Percentiles rank a stretch among this genome's conserved stretches.
phyloP scores from a whole-genome alignment of 2,329 filamentous ascomycete species.

The Escovopsis sp. region DNA sequence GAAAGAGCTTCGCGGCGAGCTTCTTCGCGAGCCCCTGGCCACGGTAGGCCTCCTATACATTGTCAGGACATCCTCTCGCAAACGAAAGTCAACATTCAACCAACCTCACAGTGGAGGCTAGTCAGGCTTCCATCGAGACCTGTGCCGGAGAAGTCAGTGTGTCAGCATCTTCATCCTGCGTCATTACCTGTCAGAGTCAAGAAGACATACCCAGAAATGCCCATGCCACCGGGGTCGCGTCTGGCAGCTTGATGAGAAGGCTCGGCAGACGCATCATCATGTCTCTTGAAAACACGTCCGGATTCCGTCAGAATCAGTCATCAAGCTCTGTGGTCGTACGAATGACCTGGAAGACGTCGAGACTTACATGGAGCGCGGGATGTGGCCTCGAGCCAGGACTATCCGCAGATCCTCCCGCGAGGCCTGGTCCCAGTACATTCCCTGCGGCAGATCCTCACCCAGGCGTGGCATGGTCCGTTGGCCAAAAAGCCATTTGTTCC shows the following conservation, averaged over 20 bases:
- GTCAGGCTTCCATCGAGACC: conserved; percentile 47
- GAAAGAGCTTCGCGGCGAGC: conserved; percentile 42
- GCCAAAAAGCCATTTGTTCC: conserved; percentile 45
- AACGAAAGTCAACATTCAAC: neutral
- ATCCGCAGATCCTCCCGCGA: conserved; percentile 35
- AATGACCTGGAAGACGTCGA: too few relatives aligned
- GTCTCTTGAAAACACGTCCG: conserved; percentile 16
- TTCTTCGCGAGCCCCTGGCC: conserved; percentile 47
- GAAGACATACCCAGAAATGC: conserved; percentile 33
- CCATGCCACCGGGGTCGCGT: conserved; percentile 45
- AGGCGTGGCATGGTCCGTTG: conserved; percentile 26
- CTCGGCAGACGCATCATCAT: conserved; percentile 30
- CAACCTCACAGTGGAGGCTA: conserved; percentile 42
- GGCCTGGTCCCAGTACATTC: conserved; percentile 40
- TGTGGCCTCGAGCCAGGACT: conserved; percentile 38
- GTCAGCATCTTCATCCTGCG: too few relatives aligned
- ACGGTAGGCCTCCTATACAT: conserved; percentile 33
- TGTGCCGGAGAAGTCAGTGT: conserved; percentile 8
- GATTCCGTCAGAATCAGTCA: neutral
- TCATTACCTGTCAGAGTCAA: too few relatives aligned
- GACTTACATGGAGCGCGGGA: conserved; percentile 21
- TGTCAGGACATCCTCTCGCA: too few relatives aligned
- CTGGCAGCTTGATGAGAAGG: conserved; percentile 27
- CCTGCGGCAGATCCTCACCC: conserved; percentile 22
- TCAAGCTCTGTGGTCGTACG: too few relatives aligned